Percentiles rank a stretch among this genome's conserved stretches.
Evolutionary conservation across 345 rosid species (phyloP).

Genomic region (Gynandropsis gynandra): DNA sequence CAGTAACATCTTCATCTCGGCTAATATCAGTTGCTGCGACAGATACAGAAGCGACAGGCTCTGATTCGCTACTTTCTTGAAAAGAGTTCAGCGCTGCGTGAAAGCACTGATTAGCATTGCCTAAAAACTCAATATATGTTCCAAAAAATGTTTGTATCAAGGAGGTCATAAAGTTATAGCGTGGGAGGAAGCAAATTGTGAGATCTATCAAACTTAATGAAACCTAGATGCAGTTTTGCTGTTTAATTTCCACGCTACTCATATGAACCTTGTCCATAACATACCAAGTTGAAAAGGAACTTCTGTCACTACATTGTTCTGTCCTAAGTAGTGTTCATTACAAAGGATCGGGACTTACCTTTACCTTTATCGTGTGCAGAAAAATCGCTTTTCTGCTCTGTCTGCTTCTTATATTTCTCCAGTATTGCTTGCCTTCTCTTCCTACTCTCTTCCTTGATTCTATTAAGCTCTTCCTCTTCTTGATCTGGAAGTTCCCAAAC

Average conservation of each 20-base stretch:
- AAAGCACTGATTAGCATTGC: conserved; percentile 22
- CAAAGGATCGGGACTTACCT: conserved; percentile 32
- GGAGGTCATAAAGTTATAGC: not conserved
- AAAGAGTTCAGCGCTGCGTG: conserved; percentile 20
- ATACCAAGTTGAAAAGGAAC: conserved; percentile 3
- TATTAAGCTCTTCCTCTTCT: conserved; percentile 81
- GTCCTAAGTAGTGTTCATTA: not conserved
- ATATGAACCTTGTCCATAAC: not conserved
- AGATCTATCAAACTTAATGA: conserved; percentile 9
- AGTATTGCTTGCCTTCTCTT: conserved; percentile 73
- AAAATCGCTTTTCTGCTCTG: conserved; percentile 38
- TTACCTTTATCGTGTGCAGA: conserved; percentile 26
- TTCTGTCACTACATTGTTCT: not conserved
- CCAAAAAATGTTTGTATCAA: not conserved
- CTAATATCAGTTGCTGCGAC: conserved; percentile 15
- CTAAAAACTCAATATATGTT: conserved; percentile 27
- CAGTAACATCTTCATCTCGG: conserved; percentile 14
- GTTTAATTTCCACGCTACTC: not conserved
- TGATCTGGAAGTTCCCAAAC: conserved; percentile 53
- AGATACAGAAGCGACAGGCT: conserved; percentile 17
- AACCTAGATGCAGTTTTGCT: not conserved
- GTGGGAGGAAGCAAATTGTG: not conserved
- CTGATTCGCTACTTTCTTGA: conserved; percentile 17
- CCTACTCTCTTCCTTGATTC: conserved; percentile 89
- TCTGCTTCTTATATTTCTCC: conserved; percentile 59